Evolutionary conservation across 2,329 filamentous ascomycete species (phyloP).

Genomic region (Drechmeria coniospora): DNA sequence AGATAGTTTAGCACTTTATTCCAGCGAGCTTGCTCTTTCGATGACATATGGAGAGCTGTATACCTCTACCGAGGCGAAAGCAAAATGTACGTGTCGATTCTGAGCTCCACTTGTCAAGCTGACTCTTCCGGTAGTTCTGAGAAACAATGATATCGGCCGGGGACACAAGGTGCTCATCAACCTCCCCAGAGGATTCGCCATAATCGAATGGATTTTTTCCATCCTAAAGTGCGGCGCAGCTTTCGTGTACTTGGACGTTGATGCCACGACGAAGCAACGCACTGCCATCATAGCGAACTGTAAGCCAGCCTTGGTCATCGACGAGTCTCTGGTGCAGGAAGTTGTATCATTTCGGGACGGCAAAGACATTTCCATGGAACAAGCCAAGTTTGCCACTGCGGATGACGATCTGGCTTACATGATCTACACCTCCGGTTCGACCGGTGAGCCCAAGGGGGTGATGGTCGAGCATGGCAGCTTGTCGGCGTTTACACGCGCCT

Average conservation of each 20-base stretch:
- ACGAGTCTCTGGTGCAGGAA: background rate
- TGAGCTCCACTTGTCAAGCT: too few species aligned
- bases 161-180: slow-evolving; percentile 1
- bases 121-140: too few species aligned
- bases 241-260: slow-evolving; percentile 3
- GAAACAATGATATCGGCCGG: background rate
- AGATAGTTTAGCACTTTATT: background rate
- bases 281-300: slow-evolving; percentile 2
- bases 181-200: slow-evolving; percentile 1
- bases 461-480: slow-evolving; percentile 3
- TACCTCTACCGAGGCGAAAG: slow-evolving; percentile 2
- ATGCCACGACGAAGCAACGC: slow-evolving; percentile 1
- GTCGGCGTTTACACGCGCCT: slow-evolving; percentile 1
- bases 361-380: background rate
- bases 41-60: slow-evolving; percentile 3
- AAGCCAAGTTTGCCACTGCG: slow-evolving; percentile 1
- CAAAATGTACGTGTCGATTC: slow-evolving; percentile 1
- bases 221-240: slow-evolving; percentile 3
- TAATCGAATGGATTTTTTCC: slow-evolving; percentile 4
- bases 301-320: slow-evolving; percentile 1
- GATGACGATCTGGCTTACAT: slow-evolving; percentile 4
- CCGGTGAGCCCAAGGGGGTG: slow-evolving; percentile 4
- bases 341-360: background rate
- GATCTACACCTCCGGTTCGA: slow-evolving; percentile 3
- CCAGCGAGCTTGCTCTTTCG: background rate